These are phyloP conservation scores for Climacium dendroides DNA, from an alignment of 225 moss, liverwort and hornwort species.

Conservation along the genomic window DNA sequence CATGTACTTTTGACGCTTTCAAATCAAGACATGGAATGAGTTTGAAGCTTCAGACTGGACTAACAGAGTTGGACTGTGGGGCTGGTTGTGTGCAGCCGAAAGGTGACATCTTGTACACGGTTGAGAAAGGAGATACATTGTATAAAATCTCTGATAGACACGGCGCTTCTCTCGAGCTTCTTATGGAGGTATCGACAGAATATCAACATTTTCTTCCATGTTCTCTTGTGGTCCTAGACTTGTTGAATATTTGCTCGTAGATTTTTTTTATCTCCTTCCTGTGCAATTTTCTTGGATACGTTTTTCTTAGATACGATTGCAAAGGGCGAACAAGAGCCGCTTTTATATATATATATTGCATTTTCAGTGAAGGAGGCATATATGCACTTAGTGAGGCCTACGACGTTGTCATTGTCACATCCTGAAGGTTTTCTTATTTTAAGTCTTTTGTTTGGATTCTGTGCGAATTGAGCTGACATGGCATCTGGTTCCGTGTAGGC, in stretches of 20 bases:
- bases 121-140: slow-evolving; percentile 47
- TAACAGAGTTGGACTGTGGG: neutral
- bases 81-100: slow-evolving; percentile 30
- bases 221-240: neutral
- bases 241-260: neutral
- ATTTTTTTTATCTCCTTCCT: neutral
- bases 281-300: neutral
- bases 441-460: neutral
- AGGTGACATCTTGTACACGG: slow-evolving; percentile 47
- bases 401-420: neutral
- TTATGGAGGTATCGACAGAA: slow-evolving; percentile 37
- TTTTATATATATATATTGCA: neutral
- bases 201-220: neutral
- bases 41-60: neutral
- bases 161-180: slow-evolving; percentile 35
- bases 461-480: neutral
- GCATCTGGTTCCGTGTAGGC: slow-evolving; percentile 17
- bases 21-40: neutral
- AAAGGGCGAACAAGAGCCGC: neutral
- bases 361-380: neutral
- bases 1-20: neutral
- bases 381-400: neutral
- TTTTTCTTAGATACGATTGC: neutral
- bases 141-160: slow-evolving; percentile 30
- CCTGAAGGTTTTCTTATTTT: neutral